Percentiles rank a stretch among this genome's conserved stretches.
Conservation (phyloP, 176 grass and related monocot genomes). For the Pontederia crassipes region DNA sequence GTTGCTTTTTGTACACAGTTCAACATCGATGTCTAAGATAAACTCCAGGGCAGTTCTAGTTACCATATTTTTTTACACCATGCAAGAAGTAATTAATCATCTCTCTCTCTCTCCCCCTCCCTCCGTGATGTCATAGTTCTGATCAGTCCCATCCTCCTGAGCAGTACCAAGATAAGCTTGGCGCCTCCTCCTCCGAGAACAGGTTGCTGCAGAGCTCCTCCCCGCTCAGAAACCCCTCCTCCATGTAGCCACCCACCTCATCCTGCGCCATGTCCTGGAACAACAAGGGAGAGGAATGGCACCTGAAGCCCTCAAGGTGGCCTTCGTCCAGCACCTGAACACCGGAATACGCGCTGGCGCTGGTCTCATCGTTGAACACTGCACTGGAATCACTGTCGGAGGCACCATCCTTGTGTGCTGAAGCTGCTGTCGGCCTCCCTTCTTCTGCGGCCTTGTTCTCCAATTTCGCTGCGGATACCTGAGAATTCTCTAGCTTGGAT, state of each 20-base stretch:
- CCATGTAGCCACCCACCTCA: background rate
- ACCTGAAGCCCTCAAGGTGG: constrained; percentile 21
- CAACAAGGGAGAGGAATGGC: constrained; percentile 7
- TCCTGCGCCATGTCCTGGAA: background rate
- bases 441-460: constrained; percentile 23
- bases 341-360: constrained; percentile 27
- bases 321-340: constrained; percentile 15
- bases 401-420: constrained; percentile 44
- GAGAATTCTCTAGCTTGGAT: constrained; percentile 22
- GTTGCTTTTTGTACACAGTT: background rate
- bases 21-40: background rate
- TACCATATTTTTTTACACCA: too few relatives aligned
- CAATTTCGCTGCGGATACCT: constrained; percentile 14
- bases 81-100: too few relatives aligned
- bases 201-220: constrained; percentile 5
- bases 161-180: background rate
- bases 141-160: background rate
- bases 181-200: background rate
- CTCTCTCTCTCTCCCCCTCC: too few relatives aligned
- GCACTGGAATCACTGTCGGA: constrained; percentile 74
- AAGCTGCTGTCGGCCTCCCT: constrained; percentile 7
- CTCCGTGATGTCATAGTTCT: too few relatives aligned
- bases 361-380: constrained; percentile 55
- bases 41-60: background rate
- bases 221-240: background rate